Percentiles rank a stretch among this genome's conserved stretches.
These are phyloP conservation scores for Mucor mucedo DNA, from an alignment of 371 early-diverging fungal genomes.

Conservation along the genomic window DNA sequence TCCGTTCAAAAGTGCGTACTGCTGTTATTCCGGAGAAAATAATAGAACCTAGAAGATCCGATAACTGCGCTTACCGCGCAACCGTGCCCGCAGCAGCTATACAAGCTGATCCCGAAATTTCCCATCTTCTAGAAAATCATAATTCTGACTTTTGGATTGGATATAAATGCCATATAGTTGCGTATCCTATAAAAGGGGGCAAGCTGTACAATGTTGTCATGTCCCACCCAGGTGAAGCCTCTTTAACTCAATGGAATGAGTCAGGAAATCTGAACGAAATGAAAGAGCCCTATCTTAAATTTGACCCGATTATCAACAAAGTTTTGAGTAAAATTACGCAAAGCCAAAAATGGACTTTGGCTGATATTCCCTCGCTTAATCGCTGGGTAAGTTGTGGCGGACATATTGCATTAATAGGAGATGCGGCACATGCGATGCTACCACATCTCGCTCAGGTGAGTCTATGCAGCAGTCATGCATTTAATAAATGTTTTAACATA, in stretches of 20 bases:
- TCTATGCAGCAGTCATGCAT: no score
- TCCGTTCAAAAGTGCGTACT: slow-evolving; percentile 30
- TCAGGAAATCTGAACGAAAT: slow-evolving; percentile 35
- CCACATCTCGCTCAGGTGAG: slow-evolving; percentile 33
- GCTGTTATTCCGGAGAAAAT: slow-evolving; percentile 33
- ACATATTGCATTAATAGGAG: slow-evolving; percentile 27
- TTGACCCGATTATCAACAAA: slow-evolving; percentile 32
- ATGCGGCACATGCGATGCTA: slow-evolving; percentile 41
- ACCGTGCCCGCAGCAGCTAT: slow-evolving; percentile 30
- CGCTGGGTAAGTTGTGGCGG: slow-evolving; percentile 38
- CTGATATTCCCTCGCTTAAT: slow-evolving; percentile 31
- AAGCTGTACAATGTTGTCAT: slow-evolving; percentile 37
- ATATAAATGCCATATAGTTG: slow-evolving; percentile 34
- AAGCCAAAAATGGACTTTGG: slow-evolving; percentile 37
- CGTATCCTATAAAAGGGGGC: slow-evolving; percentile 35
- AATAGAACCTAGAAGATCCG: slow-evolving; percentile 25
- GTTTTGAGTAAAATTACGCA: slow-evolving; percentile 25
- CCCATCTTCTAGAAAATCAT: slow-evolving; percentile 33
- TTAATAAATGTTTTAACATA: background rate
- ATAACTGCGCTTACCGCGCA: slow-evolving; percentile 42
- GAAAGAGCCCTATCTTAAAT: slow-evolving; percentile 29
- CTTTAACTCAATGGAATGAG: slow-evolving; percentile 33
- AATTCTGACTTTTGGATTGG: slow-evolving; percentile 43
- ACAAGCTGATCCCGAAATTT: slow-evolving; percentile 31
- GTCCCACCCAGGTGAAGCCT: slow-evolving; percentile 32